Base-by-base conservation (phyloP, 495 filamentous ascomycete species). In the Lindgomyces ingoldianus region DNA sequence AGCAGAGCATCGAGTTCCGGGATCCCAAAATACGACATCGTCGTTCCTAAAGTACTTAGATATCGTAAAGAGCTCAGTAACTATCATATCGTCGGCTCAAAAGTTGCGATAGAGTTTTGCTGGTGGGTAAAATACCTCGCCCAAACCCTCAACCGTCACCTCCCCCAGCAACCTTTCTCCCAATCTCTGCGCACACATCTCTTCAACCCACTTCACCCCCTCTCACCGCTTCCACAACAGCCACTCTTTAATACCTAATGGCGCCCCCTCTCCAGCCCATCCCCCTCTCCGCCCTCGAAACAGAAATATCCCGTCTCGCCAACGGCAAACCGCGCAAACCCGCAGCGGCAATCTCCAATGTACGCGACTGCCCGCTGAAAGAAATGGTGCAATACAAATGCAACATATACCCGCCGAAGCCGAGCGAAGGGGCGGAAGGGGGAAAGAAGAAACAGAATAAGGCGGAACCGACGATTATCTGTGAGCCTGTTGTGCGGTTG, bases 311-410 rank as follows among this genome's bases (percentile, higher is more conserved):
- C n/a, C n/a, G n/a, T n/a, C n/a, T n/a, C n/a, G n/a, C 72, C 10
- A 70, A 78, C 52, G 79, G 81, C 4, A 81, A 77, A 57, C 57
- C 65, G 59, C 81, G 83, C 54, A 85, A 89, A 71, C 74, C 75
- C 21, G 74, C 69, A 75, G 51, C 68, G 41, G 19, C 29, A 11
- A 22, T 47, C n/a, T 39, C 33, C 33, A 22, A 73, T 39, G 76
- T 95, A 16, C 77, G 82, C 51, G 77, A 84, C 47, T 96, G 91
- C 77, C 81, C 87, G 72, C 79, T 95, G 29, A 73, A 89, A 56
- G 86, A 90, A 75, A 80, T 96, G 80, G 74, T 90, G 63, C 92
- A 96, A 76, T 96, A 94, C 75, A 83, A 85, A 2, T 96, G 92
- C 74, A 78, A 86, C 65, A 80, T 80, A 1, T 78, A 85, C 41